Percentiles rank a stretch among this genome's conserved stretches.
phyloP scores from a whole-genome alignment of 176 grass and related monocot species.

The Hyparrhenia diplandra region DNA sequence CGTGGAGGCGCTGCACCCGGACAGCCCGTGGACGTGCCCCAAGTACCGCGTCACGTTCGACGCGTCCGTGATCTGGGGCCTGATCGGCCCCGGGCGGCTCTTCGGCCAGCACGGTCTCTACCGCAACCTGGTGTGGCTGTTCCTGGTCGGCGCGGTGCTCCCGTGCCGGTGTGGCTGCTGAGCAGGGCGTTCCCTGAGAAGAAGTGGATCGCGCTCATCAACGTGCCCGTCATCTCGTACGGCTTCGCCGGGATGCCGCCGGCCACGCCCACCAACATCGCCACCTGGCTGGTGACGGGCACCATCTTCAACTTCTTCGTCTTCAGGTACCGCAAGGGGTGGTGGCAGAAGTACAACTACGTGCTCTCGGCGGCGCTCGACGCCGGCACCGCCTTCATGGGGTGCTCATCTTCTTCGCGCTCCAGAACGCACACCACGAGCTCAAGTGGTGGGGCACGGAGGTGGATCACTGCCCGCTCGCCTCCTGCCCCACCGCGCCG shows the following conservation, averaged over 20 bases:
- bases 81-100: conserved; percentile 73
- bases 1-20: conserved; percentile 72
- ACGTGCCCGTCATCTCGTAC: conserved; percentile 90
- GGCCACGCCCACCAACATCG: conserved; percentile 95
- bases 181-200: conserved; percentile 85
- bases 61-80: conserved; percentile 95
- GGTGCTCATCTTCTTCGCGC: conserved; percentile 92
- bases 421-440: conserved; percentile 76
- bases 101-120: conserved; percentile 72
- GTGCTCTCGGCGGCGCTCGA: conserved; percentile 94
- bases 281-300: conserved; percentile 88
- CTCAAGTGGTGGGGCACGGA: conserved; percentile 92
- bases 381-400: conserved; percentile 96
- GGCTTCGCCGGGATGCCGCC: conserved; percentile 99
- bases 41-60: conserved; percentile 96
- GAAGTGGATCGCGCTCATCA: conserved; percentile 96
- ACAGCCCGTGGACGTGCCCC: conserved; percentile 99
- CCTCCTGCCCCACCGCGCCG: conserved; percentile 73
- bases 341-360: conserved; percentile 99
- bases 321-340: conserved; percentile 81
- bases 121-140: conserved; percentile 97
- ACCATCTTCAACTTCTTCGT: conserved; percentile 97
- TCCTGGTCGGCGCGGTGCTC: conserved; percentile 70
- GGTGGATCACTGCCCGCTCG: conserved; percentile 91
- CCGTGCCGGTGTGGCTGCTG: conserved; percentile 85